Base-by-base conservation (phyloP, 1,284 basidiomycete genomes). In the Trichosporon ovoides region DNA sequence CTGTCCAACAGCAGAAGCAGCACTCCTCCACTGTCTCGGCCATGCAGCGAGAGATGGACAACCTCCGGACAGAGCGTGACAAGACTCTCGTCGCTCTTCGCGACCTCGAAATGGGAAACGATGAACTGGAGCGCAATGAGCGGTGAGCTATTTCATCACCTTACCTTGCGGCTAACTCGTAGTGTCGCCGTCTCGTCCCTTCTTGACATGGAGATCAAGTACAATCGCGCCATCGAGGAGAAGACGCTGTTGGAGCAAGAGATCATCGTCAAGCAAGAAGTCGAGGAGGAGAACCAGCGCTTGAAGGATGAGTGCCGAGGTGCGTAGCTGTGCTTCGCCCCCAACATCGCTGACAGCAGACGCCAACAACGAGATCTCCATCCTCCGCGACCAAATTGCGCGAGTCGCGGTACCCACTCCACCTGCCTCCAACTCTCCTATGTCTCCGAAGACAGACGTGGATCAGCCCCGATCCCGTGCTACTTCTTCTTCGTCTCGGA, bases 201-300 rank as follows among this genome's bases (percentile, higher is more conserved):
- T 58, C 86, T 88, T 1, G 96, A 98, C 76, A 82, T 92, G 71
- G 95, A 98, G 79, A 81, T 83, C 63, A 91, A 88, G 73, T 97
- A 98, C 79, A 87, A 92, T 64, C 84, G 86, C 60, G 88, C 89
- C 1, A 81, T 98, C 52, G 96, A 99, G 77, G 91, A 97, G 79
- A 98, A 97, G 77, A 97, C 96, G 51, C 78, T 98, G 46, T 82
- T 98, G 34, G 96, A 99, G 75, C 91, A 98, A 67, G 96, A 99
- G 73, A 80, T 98, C n/a, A 80, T 97, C 43, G 88, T 88, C 75
- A 95, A 94, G 77, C 87, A 90, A 3, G 86, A 83, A 62, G 73
- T 97, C 36, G 93, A 98, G 72, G 94, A 96, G 75, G 90, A 96
- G 70, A 85, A 83, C 53, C 96, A 98, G 77, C 83, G 96, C 43